Evolutionary conservation across 352 stramenopile species (phyloP), one percentile per base, ranked within the genome.

Genomic region (Globisporangium yorkense): DNA sequence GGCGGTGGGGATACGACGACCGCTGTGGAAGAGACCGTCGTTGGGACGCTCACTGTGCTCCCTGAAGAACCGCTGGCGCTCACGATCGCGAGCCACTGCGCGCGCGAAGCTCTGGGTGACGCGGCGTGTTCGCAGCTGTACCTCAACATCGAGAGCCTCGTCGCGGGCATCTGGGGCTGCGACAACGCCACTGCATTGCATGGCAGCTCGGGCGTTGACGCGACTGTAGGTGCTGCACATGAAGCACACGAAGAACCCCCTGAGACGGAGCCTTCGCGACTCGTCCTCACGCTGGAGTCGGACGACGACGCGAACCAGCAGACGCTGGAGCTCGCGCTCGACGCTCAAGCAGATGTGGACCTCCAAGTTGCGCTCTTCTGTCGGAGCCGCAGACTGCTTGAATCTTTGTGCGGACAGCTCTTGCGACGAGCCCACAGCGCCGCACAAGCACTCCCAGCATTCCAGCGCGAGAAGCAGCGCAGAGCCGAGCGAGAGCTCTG

Each of bases 151-250:
- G 54, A 50, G 2, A 47, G 71, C 51, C 53, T 83, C 4, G 48
- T 78, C 9, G 66, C 59, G 16, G 65, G 54, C 33, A 67, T 84
- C 59, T 88, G 77, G 77, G 75, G 77, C 16, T 88, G 77, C 29
- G 60, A 70, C 2, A 62, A 71, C 18, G 39, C 56, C 12, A 54
- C 10, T 6, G 21, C 10, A 1, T 0, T 59, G 10, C 20, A 40
- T 47, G 13, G 37, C 24, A 27, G 24, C 24, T 27, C 24, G 16
- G 2, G 15, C 20, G 50, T 9, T 33, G 50, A 48, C 31, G 18
- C 8, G 3, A 45, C 10, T 10, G 18, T n/a, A 9, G 8, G 2
- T 18, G 47, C 8, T 15, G 10, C 16, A 10, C 51, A 16, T 6
- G 16, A 7, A 33, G 7, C 15, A 41, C 65, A 37, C 40, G 33